Evolutionary conservation across 2,329 filamentous ascomycete genomes (phyloP).

Genomic region (Fusarium keratoplasticum): DNA sequence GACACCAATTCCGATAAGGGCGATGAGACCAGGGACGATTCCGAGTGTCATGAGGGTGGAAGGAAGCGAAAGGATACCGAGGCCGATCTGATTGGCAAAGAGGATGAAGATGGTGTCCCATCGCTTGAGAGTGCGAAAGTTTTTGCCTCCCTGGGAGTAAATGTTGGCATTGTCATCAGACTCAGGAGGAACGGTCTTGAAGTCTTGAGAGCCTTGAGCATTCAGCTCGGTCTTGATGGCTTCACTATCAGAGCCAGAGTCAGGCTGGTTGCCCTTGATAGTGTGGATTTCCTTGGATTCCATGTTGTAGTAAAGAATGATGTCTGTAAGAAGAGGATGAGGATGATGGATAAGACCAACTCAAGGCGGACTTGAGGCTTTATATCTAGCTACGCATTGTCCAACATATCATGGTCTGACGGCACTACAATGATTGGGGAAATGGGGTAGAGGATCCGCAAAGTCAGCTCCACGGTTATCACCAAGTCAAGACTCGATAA

Average conservation of each 20-base stretch:
- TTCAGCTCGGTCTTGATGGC: constrained; percentile 17
- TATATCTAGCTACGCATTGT: not conserved
- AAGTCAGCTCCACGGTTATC: not conserved
- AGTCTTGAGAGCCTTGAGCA: constrained; percentile 22
- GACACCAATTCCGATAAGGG: constrained; percentile 73
- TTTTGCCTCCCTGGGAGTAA: constrained; percentile 38
- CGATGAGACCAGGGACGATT: constrained; percentile 73
- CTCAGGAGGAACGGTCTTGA: constrained; percentile 21
- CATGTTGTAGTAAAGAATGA: constrained; percentile 2
- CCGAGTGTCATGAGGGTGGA: constrained; percentile 75
- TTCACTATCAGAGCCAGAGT: constrained; percentile 31
- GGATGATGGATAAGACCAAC: not conserved
- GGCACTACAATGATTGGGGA: not conserved
- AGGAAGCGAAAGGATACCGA: constrained; percentile 71
- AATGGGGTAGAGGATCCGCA: constrained; percentile 7
- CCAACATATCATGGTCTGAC: constrained; percentile 7
- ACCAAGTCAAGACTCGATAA: constrained; percentile 27
- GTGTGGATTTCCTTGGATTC: constrained; percentile 5
- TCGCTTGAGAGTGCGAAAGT: constrained; percentile 37
- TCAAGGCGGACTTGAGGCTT: not conserved
- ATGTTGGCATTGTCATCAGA: constrained; percentile 35
- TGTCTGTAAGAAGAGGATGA: not conserved
- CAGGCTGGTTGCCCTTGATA: constrained; percentile 14
- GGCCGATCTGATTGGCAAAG: constrained; percentile 42
- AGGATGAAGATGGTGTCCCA: constrained; percentile 42